Conservation (phyloP, 495 filamentous ascomycete genomes). For the Neurospora sp. region DNA sequence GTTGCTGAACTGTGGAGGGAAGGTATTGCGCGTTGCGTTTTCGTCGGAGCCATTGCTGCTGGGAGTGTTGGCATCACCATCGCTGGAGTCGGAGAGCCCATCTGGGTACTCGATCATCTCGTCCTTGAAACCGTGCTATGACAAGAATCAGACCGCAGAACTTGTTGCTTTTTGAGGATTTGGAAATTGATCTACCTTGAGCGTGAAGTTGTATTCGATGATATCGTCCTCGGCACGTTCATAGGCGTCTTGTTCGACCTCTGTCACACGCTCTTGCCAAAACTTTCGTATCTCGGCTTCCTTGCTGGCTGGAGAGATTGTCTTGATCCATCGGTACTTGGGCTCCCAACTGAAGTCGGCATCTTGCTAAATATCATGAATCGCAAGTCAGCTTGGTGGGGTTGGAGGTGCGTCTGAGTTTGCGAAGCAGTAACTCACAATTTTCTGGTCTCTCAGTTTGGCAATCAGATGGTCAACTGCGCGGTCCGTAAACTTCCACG, state of each 20-base stretch:
- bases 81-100: background rate
- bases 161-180: background rate
- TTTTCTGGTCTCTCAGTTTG: background rate
- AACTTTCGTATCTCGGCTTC: conserved; percentile 7
- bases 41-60: background rate
- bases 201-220: conserved; percentile 5
- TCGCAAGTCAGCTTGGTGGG: background rate
- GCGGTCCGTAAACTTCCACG: background rate
- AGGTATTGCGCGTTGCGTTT: background rate
- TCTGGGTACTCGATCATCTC: background rate
- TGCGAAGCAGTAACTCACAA: background rate
- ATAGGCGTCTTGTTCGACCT: conserved; percentile 13
- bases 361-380: background rate
- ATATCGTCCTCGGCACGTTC: conserved; percentile 13
- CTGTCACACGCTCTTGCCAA: conserved; percentile 5
- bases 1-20: background rate
- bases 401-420: background rate
- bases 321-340: conserved; percentile 14
- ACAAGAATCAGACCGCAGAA: background rate
- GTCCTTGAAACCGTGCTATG: background rate
- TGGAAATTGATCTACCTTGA: conserved; percentile 12
- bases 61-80: background rate
- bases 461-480: background rate
- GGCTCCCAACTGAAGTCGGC: conserved; percentile 23
- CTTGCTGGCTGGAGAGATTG: conserved; percentile 23